Percentiles rank a stretch among this genome's conserved stretches.
These are phyloP conservation scores for Tetracladium maxilliforme DNA, from an alignment of 2,329 filamentous ascomycete genomes.

Conservation along the genomic window DNA sequence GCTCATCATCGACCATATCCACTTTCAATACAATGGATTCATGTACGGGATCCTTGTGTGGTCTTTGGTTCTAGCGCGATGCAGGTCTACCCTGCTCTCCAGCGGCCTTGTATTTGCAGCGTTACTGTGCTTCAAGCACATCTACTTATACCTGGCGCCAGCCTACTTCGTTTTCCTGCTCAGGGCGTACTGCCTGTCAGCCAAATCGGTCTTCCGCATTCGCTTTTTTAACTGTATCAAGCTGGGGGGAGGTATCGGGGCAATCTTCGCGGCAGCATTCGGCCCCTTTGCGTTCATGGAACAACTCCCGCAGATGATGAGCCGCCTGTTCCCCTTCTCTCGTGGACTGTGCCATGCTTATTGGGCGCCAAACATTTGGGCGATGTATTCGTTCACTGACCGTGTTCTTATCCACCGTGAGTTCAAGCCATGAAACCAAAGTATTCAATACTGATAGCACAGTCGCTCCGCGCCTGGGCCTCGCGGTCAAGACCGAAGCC, in stretches of 20 bases:
- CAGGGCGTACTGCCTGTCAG: constrained; percentile 74
- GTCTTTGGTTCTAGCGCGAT: constrained; percentile 71
- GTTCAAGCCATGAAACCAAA: constrained; percentile 12
- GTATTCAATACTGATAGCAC: constrained; percentile 15
- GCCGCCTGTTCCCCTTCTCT: constrained; percentile 84
- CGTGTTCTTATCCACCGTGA: constrained; percentile 67
- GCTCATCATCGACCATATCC: constrained; percentile 94
- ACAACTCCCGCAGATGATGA: constrained; percentile 73
- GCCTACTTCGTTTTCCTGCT: constrained; percentile 92
- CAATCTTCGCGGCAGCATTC: constrained; percentile 68
- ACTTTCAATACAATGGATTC: constrained; percentile 98
- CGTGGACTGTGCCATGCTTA: constrained; percentile 92
- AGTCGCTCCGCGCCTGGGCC: constrained; percentile 72
- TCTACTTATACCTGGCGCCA: constrained; percentile 90
- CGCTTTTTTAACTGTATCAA: constrained; percentile 70
- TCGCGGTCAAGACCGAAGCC: constrained; percentile 59
- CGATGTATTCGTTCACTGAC: constrained; percentile 86
- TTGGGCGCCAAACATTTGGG: constrained; percentile 97
- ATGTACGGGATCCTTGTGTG: constrained; percentile 83
- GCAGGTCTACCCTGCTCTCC: constrained; percentile 56
- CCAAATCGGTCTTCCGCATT: constrained; percentile 61
- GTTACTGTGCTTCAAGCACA: constrained; percentile 90
- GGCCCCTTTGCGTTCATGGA: constrained; percentile 73
- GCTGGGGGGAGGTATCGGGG: constrained; percentile 57
- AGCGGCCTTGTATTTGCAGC: constrained; percentile 76